Conservation (phyloP, 2,329 filamentous ascomycete species). For the Raffaelea arxii region DNA sequence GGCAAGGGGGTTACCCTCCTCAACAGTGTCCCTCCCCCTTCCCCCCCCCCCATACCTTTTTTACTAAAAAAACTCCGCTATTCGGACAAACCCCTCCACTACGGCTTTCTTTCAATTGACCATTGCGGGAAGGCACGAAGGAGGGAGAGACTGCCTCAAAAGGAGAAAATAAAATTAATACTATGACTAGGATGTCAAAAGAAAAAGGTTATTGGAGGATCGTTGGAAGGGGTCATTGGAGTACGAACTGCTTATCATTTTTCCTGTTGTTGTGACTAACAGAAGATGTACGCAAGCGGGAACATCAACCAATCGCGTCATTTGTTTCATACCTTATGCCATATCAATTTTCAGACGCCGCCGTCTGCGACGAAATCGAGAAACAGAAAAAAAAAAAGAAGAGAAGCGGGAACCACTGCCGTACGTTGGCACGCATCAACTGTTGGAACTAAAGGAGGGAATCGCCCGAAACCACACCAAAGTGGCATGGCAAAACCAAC, state of each 20-base stretch:
- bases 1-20: too few relatives aligned
- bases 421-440: background rate
- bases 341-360: conserved; percentile 6
- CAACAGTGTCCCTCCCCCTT: too few relatives aligned
- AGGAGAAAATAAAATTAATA: too few relatives aligned
- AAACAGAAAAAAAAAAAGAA: background rate
- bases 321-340: conserved; percentile 17
- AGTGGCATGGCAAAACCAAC: background rate
- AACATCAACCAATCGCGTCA: conserved; percentile 17
- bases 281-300: too few relatives aligned
- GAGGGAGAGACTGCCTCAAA: too few relatives aligned
- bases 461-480: background rate
- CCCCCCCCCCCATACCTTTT: too few relatives aligned
- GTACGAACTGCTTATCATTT: background rate
- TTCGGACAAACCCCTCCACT: background rate
- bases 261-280: too few relatives aligned
- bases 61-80: background rate
- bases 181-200: too few relatives aligned
- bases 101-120: conserved; percentile 1
- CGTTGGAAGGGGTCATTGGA: too few relatives aligned
- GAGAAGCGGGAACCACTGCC: background rate
- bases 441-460: too few relatives aligned
- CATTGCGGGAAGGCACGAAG: too few relatives aligned
- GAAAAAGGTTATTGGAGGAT: too few relatives aligned
- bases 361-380: background rate